Conservation (phyloP, 2,329 filamentous ascomycete genomes). For the Fusarium tanahbumbuense region DNA sequence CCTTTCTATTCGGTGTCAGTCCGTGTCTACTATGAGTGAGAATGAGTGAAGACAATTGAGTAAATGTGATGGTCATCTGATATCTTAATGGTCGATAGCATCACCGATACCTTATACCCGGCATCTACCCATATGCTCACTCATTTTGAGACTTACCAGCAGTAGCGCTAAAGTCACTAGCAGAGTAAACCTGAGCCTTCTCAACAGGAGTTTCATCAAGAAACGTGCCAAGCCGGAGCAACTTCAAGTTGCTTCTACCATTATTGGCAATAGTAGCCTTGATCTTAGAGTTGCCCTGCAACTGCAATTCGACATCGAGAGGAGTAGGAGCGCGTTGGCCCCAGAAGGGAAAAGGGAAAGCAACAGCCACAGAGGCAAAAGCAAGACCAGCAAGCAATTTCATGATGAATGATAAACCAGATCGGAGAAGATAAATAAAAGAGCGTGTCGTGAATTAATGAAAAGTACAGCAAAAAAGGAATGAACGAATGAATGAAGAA, state of each 20-base stretch:
- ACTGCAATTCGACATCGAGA: constrained; percentile 59
- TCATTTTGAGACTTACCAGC: constrained; percentile 48
- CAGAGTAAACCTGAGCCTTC: constrained; percentile 63
- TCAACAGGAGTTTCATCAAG: constrained; percentile 64
- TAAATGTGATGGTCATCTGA: too few species aligned
- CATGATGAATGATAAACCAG: constrained; percentile 39
- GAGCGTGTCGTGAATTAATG: constrained; percentile 16
- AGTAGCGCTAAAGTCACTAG: constrained; percentile 4
- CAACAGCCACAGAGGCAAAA: constrained; percentile 43
- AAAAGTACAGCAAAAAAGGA: neutral
- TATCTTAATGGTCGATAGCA: too few species aligned
- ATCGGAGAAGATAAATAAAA: constrained; percentile 5
- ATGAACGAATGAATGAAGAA: constrained; percentile 15
- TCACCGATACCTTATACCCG: too few species aligned
- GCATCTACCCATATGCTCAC: neutral
- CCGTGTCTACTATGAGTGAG: too few species aligned
- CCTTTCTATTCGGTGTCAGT: constrained; percentile 44
- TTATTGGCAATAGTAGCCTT: constrained; percentile 66
- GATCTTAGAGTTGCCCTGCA: constrained; percentile 63
- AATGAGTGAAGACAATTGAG: neutral
- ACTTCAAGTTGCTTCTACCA: constrained; percentile 60
- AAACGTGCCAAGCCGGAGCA: constrained; percentile 66
- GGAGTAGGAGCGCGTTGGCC: constrained; percentile 53
- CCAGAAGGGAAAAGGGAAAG: constrained; percentile 35
- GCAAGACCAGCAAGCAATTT: constrained; percentile 46